phyloP scores from a whole-genome alignment of 2,329 filamentous ascomycete species.

The Coniochaeta ligniaria region DNA sequence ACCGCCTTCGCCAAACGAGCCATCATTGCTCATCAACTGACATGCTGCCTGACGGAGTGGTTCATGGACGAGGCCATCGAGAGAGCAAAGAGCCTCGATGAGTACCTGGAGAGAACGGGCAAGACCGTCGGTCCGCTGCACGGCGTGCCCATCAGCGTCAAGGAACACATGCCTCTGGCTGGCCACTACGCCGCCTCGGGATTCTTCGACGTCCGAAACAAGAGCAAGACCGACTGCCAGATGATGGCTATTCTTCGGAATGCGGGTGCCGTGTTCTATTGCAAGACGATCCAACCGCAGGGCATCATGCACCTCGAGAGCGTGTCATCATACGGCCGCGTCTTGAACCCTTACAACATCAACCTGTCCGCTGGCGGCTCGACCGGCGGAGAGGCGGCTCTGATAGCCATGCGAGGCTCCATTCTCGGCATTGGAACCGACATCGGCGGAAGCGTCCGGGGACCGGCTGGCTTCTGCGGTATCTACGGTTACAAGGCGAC shows the following conservation, averaged over 20 bases:
- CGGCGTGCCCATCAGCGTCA: slow-evolving; percentile 1
- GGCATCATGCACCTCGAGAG: slow-evolving; percentile 3
- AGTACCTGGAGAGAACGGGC: not conserved
- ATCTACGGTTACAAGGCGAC: slow-evolving; percentile 19
- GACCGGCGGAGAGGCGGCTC: not conserved
- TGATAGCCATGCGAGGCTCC: not conserved
- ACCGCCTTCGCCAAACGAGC: not conserved
- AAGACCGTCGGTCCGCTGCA: slow-evolving; percentile 2
- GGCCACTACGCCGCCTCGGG: not conserved
- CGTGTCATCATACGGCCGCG: not conserved
- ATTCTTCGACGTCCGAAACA: not conserved
- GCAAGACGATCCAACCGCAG: slow-evolving; percentile 12
- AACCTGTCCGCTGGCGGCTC: not conserved
- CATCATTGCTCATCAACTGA: not conserved
- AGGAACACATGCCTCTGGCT: slow-evolving; percentile 2
- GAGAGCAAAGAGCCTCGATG: not conserved
- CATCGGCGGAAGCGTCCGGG: not conserved
- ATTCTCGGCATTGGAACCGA: not conserved
- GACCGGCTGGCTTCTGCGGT: not conserved
- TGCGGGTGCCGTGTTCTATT: slow-evolving; percentile 11
- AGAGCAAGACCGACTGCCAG: slow-evolving; percentile 5
- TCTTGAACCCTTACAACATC: slow-evolving; percentile 1
- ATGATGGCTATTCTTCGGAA: slow-evolving; percentile 8
- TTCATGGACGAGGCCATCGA: slow-evolving; percentile 1
- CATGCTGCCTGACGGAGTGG: not conserved